Evolutionary conservation across 306 rosid genomes (phyloP).

Genomic region (Lupinus albus): DNA sequence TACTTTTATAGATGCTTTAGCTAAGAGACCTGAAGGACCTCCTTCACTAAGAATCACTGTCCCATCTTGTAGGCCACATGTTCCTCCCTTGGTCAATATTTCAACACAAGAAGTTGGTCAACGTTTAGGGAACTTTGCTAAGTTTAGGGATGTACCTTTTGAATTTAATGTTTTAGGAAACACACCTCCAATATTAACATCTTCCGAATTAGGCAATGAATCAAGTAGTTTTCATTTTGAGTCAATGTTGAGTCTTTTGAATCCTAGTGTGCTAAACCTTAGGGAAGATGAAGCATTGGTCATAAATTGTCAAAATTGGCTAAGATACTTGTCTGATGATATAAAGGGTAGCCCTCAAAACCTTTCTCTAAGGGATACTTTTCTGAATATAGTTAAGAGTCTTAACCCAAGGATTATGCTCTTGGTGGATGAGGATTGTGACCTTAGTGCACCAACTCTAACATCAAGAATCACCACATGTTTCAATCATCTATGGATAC

Average conservation of each 20-base stretch:
- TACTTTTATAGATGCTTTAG: conserved; percentile 77
- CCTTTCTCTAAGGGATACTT: conserved; percentile 57
- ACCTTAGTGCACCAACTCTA: conserved; percentile 60
- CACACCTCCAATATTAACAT: conserved; percentile 23
- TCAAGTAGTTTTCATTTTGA: conserved; percentile 50
- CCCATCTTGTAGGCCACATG: conserved; percentile 69
- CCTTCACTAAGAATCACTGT: conserved; percentile 76
- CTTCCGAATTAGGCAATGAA: conserved; percentile 35
- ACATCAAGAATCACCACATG: conserved; percentile 70
- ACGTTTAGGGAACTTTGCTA: conserved; percentile 74
- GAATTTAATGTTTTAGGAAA: conserved; percentile 66
- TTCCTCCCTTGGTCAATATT: conserved; percentile 77
- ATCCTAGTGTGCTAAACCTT: conserved; percentile 59
- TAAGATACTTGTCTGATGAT: conserved; percentile 65
- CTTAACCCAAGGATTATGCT: conserved; percentile 72
- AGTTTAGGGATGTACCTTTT: conserved; percentile 70
- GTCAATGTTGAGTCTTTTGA: conserved; percentile 55
- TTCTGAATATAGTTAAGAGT: conserved; percentile 54
- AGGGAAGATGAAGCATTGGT: conserved; percentile 85
- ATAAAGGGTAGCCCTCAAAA: conserved; percentile 31
- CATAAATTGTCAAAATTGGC: conserved; percentile 83
- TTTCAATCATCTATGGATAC: conserved; percentile 93
- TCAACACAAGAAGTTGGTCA: conserved; percentile 77
- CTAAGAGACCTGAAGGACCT: conserved; percentile 81
- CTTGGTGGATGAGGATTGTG: conserved; percentile 86